A percentile compares a stretch with the other conserved stretches of the same genome.
Evolutionary conservation across 495 filamentous ascomycete genomes (phyloP).

Genomic region (Entonaema liquescens): DNA sequence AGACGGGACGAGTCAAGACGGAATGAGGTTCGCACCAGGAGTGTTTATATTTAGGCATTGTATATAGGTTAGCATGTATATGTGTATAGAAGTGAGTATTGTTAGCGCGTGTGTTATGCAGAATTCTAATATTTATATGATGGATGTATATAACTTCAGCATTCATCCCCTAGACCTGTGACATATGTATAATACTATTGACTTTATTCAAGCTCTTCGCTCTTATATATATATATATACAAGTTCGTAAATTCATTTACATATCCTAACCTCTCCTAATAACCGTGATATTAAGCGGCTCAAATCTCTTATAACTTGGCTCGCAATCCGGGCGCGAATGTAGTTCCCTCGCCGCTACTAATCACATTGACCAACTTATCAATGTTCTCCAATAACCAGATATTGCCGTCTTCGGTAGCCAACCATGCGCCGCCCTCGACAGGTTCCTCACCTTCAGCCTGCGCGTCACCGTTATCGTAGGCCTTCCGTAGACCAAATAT

Average conservation of each 20-base stretch:
- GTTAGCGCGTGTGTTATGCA: constrained; percentile 1
- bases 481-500: constrained; percentile 77
- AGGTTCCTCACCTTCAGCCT: constrained; percentile 59
- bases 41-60: constrained; percentile 7
- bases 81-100: not conserved
- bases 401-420: constrained; percentile 74
- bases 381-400: constrained; percentile 74
- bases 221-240: not conserved
- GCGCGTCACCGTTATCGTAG: constrained; percentile 68
- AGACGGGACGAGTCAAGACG: not conserved
- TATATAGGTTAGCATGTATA: constrained; percentile 21
- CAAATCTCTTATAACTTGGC: constrained; percentile 55
- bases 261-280: not conserved
- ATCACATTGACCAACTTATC: constrained; percentile 74
- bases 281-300: not conserved
- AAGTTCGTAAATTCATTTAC: not conserved
- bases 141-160: not conserved
- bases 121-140: not conserved
- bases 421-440: constrained; percentile 68
- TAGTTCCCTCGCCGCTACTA: constrained; percentile 63
- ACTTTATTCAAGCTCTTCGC: not conserved
- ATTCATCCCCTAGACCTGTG: too few species aligned
- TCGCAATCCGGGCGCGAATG: constrained; percentile 65
- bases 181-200: not conserved
- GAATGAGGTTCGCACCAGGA: not conserved